Base-by-base conservation (phyloP, 805 yeast species). In the Candida wancherniae region DNA sequence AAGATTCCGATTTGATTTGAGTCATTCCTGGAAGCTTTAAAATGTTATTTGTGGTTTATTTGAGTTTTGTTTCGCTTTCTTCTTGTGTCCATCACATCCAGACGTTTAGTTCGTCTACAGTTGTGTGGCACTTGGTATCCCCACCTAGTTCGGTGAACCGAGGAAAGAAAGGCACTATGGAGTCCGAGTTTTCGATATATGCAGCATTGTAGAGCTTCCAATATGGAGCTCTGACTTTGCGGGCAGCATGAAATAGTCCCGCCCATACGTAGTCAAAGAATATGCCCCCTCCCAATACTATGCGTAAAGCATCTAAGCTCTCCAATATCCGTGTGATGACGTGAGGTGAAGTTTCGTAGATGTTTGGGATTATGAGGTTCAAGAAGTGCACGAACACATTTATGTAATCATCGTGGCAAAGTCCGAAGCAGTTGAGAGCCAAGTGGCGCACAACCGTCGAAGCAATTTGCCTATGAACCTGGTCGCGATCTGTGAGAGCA, bases 261-360 rank as follows among this genome's bases (percentile, higher is more conserved):
- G 80, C 77, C 81, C 95, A 75, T 0, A 82, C 47, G 54, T 92
- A 92, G 45, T 83, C 77, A 68, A 82, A 53, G 33, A 82, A 64
- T 1, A 77, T 48, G 0, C 95, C 96, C 4, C 74, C 69, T 0
- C 99, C 99, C 9, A 88, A 53, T 0, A 80, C 80, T 26, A 70
- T 61, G 20, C 90, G 64, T 16, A 86, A 51, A 2, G 84, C 80
- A 37, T 83, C 87, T 16, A 92, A 63, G 32, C 88, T 82, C 33
- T 86, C 97, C 27, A 84, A 41, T 2, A 92, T 77, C 42, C 97
- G 73, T 7, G 65, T 69, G 34, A 88, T 87, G 9, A 88, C 97
- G 56, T 92, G 99, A 0, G 97, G 97, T 0, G 97, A 87, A 0
- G 95, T 84, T 55, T 90, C 99, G 52, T 76, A 87, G 2, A 92